A percentile compares a stretch with the other conserved stretches of the same genome.
phyloP scores from a whole-genome alignment of 2,329 filamentous ascomycete genomes.

The Domatiomyces catenatus region DNA sequence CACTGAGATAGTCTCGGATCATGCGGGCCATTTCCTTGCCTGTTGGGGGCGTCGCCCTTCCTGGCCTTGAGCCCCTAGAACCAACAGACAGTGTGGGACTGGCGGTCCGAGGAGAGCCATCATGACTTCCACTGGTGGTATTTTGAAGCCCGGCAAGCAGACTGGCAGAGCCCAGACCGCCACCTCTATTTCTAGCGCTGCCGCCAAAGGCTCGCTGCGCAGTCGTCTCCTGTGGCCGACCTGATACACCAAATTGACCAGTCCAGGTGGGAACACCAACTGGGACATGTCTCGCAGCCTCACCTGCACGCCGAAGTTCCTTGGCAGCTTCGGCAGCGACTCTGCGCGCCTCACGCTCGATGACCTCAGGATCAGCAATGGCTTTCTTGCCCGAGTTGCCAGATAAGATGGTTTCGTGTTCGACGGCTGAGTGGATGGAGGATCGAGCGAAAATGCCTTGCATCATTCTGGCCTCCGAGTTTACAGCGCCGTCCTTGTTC shows the following conservation, averaged over 20 bases:
- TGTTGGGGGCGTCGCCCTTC: constrained; percentile 23
- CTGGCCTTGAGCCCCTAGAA: constrained; percentile 11
- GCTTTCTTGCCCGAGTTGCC: constrained; percentile 43
- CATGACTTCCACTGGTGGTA: constrained; percentile 29
- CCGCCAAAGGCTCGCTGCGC: constrained; percentile 31
- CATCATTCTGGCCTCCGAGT: constrained; percentile 60
- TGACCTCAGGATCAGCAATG: constrained; percentile 59
- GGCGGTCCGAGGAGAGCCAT: constrained; percentile 9
- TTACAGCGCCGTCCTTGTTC: constrained; percentile 19
- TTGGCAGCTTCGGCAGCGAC: constrained; percentile 64
- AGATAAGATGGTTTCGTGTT: constrained; percentile 83
- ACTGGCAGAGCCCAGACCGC: constrained; percentile 25
- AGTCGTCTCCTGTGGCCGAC: constrained; percentile 45
- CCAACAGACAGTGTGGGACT: constrained; percentile 15
- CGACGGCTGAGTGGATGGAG: constrained; percentile 75
- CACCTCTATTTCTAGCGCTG: constrained; percentile 11
- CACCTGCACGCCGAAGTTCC: constrained; percentile 56
- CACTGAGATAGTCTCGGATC: constrained; percentile 64
- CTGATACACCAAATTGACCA: constrained; percentile 63
- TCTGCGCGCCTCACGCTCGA: constrained; percentile 66
- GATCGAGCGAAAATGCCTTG: constrained; percentile 76
- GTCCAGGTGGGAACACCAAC: constrained; percentile 91
- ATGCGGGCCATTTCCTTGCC: constrained; percentile 51
- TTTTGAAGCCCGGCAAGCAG: constrained; percentile 44
- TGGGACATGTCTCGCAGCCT: constrained; percentile 56